Percentiles rank a stretch among this genome's conserved stretches.
These are phyloP conservation scores for Hypoxylon cercidicola DNA, from an alignment of 495 filamentous ascomycete genomes.

Conservation along the genomic window DNA sequence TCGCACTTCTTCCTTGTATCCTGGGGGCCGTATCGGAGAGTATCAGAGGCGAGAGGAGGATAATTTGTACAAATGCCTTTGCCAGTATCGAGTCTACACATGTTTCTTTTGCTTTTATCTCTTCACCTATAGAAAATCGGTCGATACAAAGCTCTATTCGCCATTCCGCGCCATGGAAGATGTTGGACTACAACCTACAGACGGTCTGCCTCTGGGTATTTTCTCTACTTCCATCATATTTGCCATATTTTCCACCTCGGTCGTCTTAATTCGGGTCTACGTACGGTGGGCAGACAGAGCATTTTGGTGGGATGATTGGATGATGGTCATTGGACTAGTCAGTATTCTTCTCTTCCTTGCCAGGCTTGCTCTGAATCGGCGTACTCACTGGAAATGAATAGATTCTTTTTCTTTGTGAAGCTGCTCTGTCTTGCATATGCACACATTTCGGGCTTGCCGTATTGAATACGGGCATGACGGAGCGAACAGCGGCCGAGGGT, in stretches of 20 bases:
- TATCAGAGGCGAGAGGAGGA: too few relatives aligned
- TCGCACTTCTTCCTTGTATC: too few relatives aligned
- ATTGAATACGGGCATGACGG: background rate
- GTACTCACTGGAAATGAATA: slow-evolving; percentile 11
- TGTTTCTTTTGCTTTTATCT: too few relatives aligned
- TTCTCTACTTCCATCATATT: slow-evolving; percentile 14
- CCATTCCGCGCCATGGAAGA: slow-evolving; percentile 3
- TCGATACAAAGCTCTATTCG: background rate
- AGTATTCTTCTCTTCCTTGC: slow-evolving; percentile 2
- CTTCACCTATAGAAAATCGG: too few relatives aligned
- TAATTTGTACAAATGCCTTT: too few relatives aligned
- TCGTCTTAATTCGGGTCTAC: slow-evolving; percentile 25
- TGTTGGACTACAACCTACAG: background rate
- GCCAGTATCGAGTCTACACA: too few relatives aligned
- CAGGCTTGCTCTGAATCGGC: background rate
- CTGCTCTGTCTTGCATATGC: slow-evolving; percentile 8
- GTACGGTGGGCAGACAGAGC: slow-evolving; percentile 17
- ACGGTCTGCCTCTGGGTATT: slow-evolving; percentile 10
- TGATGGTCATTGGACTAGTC: slow-evolving; percentile 30
- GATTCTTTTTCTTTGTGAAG: slow-evolving; percentile 14
- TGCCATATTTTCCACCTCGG: slow-evolving; percentile 2
- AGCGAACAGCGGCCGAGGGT: background rate
- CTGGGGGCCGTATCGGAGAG: too few relatives aligned
- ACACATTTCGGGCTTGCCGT: slow-evolving; percentile 11
- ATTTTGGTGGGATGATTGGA: slow-evolving; percentile 38